Evolutionary conservation across 768 basidiomycete species (phyloP).

Genomic region (Lentinula lateritia): DNA sequence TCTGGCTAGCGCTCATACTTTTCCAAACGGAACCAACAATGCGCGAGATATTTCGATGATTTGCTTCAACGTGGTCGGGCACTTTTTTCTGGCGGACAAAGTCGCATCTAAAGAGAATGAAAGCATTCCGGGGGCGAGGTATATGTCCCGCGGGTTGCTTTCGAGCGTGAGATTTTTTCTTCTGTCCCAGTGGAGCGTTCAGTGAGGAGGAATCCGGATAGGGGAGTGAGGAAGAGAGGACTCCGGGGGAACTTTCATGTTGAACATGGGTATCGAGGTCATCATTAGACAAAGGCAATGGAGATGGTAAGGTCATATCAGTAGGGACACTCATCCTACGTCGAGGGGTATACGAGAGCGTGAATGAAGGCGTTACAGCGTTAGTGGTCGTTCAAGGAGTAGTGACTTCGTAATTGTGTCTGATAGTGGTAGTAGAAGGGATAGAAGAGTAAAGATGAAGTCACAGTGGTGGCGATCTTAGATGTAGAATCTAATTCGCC

Average conservation of each 20-base stretch:
- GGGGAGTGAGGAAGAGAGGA: slow-evolving; percentile 6
- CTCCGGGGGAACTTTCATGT: not conserved
- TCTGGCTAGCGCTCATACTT: slow-evolving; percentile 40
- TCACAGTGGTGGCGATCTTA: not conserved
- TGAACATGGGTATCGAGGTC: not conserved
- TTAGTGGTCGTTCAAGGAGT: not conserved
- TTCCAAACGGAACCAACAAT: slow-evolving; percentile 66
- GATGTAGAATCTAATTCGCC: not conserved
- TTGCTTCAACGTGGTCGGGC: slow-evolving; percentile 47
- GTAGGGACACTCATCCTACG: not conserved
- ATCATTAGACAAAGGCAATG: not conserved
- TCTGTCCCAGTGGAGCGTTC: not conserved
- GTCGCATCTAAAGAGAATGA: slow-evolving; percentile 76
- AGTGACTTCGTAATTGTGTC: not conserved
- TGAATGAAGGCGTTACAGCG: not conserved
- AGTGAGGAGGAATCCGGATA: slow-evolving; percentile 3
- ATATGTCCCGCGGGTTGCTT: slow-evolving; percentile 51
- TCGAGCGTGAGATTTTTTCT: slow-evolving; percentile 42
- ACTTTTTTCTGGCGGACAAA: slow-evolving; percentile 59
- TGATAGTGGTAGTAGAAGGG: not conserved
- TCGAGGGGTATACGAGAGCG: not conserved
- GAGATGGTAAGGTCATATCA: not conserved
- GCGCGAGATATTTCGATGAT: slow-evolving; percentile 66
- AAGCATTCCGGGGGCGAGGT: slow-evolving; percentile 71
- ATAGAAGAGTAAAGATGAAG: not conserved